These are phyloP conservation scores for Jackrogersella minutella DNA, from an alignment of 495 filamentous ascomycete species.

Conservation along the genomic window DNA sequence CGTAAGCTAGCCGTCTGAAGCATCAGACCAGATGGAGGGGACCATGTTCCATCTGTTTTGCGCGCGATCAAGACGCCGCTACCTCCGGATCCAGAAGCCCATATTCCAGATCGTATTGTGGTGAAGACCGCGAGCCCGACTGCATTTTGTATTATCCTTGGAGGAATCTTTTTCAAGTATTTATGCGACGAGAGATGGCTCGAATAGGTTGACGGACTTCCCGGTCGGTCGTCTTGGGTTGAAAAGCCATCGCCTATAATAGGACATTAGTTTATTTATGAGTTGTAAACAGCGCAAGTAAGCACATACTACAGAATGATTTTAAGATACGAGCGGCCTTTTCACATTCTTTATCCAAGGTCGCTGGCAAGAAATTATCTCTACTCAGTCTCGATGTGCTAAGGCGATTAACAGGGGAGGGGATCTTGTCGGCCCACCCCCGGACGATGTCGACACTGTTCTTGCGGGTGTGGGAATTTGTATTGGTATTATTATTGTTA, in stretches of 20 bases:
- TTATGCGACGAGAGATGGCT: slow-evolving; percentile 46
- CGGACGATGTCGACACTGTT: slow-evolving; percentile 53
- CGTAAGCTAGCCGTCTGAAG: slow-evolving; percentile 85
- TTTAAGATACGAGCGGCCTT: slow-evolving; percentile 85
- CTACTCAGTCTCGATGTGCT: slow-evolving; percentile 47
- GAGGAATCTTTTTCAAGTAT: slow-evolving; percentile 83
- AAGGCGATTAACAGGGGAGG: slow-evolving; percentile 47
- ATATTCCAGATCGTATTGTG: slow-evolving; percentile 90
- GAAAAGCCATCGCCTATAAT: slow-evolving; percentile 57
- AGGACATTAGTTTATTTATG: slow-evolving; percentile 19
- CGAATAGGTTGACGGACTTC: slow-evolving; percentile 45
- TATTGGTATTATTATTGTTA: slow-evolving; percentile 3
- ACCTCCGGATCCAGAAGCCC: slow-evolving; percentile 87
- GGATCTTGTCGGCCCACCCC: slow-evolving; percentile 57
- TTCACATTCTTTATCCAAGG: slow-evolving; percentile 82
- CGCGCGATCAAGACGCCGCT: slow-evolving; percentile 83
- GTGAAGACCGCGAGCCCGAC: slow-evolving; percentile 92
- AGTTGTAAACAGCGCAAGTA: slow-evolving; percentile 1
- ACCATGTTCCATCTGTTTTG: slow-evolving; percentile 85
- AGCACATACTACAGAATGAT: slow-evolving; percentile 74
- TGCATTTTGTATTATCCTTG: slow-evolving; percentile 80
- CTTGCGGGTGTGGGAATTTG: slow-evolving; percentile 24
- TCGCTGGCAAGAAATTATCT: slow-evolving; percentile 83
- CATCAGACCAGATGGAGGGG: slow-evolving; percentile 85
- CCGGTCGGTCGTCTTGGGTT: slow-evolving; percentile 47